Conservation (phyloP, 2,329 filamentous ascomycete species). For the Cercospora citrullina region DNA sequence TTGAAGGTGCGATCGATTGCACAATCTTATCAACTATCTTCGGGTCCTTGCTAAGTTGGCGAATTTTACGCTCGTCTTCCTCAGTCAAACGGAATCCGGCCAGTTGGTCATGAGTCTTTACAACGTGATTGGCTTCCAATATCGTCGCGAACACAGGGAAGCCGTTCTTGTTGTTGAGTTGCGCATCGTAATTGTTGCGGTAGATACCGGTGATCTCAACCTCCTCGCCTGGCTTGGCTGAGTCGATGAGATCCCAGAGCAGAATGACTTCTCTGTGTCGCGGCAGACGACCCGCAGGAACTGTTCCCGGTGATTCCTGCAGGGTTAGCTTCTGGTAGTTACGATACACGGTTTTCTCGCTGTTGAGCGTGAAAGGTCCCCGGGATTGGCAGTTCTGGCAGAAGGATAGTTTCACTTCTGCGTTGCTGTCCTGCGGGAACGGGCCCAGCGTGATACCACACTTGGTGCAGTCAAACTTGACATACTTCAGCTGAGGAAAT, state of each 20-base stretch:
- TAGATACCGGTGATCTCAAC: constrained; percentile 97
- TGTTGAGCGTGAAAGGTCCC: constrained; percentile 92
- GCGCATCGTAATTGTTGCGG: constrained; percentile 96
- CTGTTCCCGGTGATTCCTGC: constrained; percentile 94
- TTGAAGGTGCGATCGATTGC: constrained; percentile 90
- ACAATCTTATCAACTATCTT: constrained; percentile 92
- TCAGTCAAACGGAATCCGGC: constrained; percentile 95
- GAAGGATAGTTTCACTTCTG: constrained; percentile 93
- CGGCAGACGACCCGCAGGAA: constrained; percentile 90
- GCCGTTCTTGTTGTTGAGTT: constrained; percentile 96
- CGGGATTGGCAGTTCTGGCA: constrained; percentile 96
- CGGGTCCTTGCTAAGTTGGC: constrained; percentile 81
- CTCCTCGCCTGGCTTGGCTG: constrained; percentile 94
- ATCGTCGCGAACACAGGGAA: constrained; percentile 98
- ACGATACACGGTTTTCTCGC: constrained; percentile 95
- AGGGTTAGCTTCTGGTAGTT: constrained; percentile 98
- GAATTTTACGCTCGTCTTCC: constrained; percentile 89
- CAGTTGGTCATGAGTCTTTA: constrained; percentile 96
- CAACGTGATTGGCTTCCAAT: constrained; percentile 92
- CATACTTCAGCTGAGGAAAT: constrained; percentile 96
- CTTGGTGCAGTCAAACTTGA: constrained; percentile 96
- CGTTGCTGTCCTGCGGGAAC: constrained; percentile 95
- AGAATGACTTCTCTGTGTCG: constrained; percentile 92
- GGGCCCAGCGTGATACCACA: constrained; percentile 89
- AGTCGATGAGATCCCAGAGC: constrained; percentile 95